These are phyloP conservation scores for Rossbeevera mucosa DNA, from an alignment of 768 basidiomycete genomes.

Conservation along the genomic window DNA sequence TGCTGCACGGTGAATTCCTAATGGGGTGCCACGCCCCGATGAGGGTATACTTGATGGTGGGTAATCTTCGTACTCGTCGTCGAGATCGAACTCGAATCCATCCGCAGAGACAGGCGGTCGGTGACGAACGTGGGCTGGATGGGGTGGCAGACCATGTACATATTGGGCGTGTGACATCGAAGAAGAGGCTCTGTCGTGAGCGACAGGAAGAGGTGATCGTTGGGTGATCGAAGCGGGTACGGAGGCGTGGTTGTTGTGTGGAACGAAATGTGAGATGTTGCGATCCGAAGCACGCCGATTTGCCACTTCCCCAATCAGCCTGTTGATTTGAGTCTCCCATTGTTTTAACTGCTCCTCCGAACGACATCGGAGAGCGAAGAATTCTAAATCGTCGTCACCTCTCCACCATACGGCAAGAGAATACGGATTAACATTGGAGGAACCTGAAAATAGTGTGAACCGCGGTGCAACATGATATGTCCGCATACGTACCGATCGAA, in stretches of 20 bases:
- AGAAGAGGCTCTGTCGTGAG: constrained; percentile 36
- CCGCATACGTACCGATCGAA: constrained; percentile 51
- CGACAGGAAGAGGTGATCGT: constrained; percentile 32
- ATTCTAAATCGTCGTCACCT: constrained; percentile 89
- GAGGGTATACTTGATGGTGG: constrained; percentile 42
- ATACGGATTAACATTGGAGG: constrained; percentile 53
- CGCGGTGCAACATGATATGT: constrained; percentile 1
- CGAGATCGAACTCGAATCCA: constrained; percentile 69
- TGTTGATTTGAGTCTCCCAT: constrained; percentile 89
- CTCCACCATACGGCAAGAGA: constrained; percentile 92
- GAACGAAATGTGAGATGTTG: constrained; percentile 47
- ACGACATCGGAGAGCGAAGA: constrained; percentile 89
- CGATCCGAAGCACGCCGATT: constrained; percentile 66
- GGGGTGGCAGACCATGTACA: constrained; percentile 31
- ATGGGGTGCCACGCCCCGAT: constrained; percentile 73
- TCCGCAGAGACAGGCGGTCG: constrained; percentile 52
- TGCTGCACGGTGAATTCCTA: constrained; percentile 53
- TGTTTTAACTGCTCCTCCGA: constrained; percentile 88
- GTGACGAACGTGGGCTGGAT: constrained; percentile 33
- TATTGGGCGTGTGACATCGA: constrained; percentile 28
- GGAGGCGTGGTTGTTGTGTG: constrained; percentile 40
- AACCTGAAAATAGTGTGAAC: constrained; percentile 32
- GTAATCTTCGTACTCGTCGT: constrained; percentile 78
- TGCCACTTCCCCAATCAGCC: constrained; percentile 77
- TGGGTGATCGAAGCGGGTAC: constrained; percentile 34